These are phyloP conservation scores for Eimeria mitis DNA, from an alignment of 169 alveolate species.

Conservation along the genomic window DNA sequence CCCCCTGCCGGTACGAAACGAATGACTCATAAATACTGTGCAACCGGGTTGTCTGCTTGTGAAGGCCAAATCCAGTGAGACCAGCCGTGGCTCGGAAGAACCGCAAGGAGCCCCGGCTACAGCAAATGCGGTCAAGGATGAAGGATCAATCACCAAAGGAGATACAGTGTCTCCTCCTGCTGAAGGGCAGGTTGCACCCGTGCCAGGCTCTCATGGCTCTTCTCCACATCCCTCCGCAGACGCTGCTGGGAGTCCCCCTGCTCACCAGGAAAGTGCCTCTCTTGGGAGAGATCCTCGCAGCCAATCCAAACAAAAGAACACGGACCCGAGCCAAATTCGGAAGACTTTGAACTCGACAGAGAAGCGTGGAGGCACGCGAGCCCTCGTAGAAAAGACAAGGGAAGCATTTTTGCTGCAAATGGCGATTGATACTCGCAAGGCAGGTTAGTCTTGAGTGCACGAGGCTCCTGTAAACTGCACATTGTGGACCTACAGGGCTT, in stretches of 20 bases:
- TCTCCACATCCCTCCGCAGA: neutral
- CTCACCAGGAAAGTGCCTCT: constrained; percentile 2
- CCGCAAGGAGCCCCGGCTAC: neutral
- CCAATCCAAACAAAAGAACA: neutral
- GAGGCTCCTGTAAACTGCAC: neutral
- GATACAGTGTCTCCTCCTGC: neutral
- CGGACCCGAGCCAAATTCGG: neutral
- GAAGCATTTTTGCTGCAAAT: constrained; percentile 86
- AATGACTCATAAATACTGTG: neutral
- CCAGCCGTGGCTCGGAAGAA: neutral
- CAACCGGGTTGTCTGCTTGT: constrained; percentile 4
- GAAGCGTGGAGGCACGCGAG: constrained; percentile 73
- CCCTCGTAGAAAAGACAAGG: constrained; percentile 84
- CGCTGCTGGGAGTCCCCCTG: neutral
- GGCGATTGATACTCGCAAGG: constrained; percentile 84
- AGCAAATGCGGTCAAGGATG: neutral
- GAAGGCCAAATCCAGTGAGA: neutral
- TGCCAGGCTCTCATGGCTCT: neutral
- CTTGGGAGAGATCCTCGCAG: neutral
- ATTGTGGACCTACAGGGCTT: neutral
- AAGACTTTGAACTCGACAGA: neutral
- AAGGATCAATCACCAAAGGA: neutral
- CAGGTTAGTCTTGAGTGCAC: constrained; percentile 54
- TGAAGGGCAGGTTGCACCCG: neutral
- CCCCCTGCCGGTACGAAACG: neutral